These are phyloP conservation scores for Plantago lanceolata DNA, from an alignment of 305 asterid species.

Conservation along the genomic window DNA sequence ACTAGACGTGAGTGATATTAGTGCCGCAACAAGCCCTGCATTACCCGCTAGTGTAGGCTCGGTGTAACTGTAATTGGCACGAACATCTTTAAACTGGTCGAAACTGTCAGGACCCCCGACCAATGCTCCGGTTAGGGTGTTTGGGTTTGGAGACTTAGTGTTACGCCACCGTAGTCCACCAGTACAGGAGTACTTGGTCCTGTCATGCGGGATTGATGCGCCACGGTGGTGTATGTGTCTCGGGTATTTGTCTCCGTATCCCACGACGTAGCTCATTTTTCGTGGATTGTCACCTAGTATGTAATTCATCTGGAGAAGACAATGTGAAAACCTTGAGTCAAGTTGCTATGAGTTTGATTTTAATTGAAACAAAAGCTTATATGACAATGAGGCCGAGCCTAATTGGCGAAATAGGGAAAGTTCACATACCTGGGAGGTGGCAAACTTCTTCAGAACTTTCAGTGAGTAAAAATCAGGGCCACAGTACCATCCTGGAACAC, in stretches of 20 bases:
- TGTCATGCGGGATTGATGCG: slow-evolving; percentile 63
- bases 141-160: slow-evolving; percentile 45
- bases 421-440: slow-evolving; percentile 58
- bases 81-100: slow-evolving; percentile 59
- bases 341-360: too few species aligned
- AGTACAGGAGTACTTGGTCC: slow-evolving; percentile 54
- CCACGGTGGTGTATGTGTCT: slow-evolving; percentile 79
- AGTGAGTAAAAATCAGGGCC: slow-evolving; percentile 40
- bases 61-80: slow-evolving; percentile 54
- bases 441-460: slow-evolving; percentile 47
- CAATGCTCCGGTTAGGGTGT: slow-evolving; percentile 73
- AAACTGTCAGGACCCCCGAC: slow-evolving; percentile 84
- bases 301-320: slow-evolving; percentile 45
- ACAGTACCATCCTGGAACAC: slow-evolving; percentile 72
- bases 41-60: slow-evolving; percentile 88
- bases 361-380: too few species aligned
- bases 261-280: slow-evolving; percentile 82
- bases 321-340: slow-evolving; percentile 1
- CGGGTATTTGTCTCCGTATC: slow-evolving; percentile 60
- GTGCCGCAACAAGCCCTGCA: slow-evolving; percentile 84
- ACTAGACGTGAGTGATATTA: slow-evolving; percentile 61
- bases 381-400: too few species aligned
- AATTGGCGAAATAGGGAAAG: neutral
- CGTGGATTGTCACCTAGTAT: slow-evolving; percentile 69
- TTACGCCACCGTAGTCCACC: slow-evolving; percentile 76